phyloP scores from a whole-genome alignment of 225 moss, liverwort and hornwort species.

The Pleurozium schreberi region DNA sequence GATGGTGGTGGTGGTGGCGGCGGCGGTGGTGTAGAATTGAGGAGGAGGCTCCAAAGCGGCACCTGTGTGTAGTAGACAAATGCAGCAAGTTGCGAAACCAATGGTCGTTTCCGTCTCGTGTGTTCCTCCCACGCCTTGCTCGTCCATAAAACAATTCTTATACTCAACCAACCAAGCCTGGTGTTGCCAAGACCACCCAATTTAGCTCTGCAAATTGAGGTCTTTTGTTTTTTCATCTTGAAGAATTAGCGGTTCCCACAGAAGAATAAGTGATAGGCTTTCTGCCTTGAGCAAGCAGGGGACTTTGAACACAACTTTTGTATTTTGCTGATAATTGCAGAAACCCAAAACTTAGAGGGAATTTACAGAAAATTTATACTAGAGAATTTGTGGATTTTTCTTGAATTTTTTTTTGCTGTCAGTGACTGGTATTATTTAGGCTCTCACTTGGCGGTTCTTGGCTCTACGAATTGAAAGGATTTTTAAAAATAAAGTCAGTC shows the following conservation, averaged over 20 bases:
- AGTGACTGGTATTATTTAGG: neutral
- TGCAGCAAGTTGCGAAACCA: slow-evolving; percentile 19
- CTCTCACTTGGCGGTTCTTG: slow-evolving; percentile 2
- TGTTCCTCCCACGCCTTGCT: neutral
- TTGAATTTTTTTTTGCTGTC: neutral
- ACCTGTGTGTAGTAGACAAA: slow-evolving; percentile 5
- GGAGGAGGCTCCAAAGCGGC: neutral
- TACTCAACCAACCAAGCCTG: slow-evolving; percentile 20
- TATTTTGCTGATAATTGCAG: neutral
- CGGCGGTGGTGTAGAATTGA: too few species aligned
- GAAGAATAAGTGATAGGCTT: neutral
- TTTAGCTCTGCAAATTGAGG: slow-evolving; percentile 7
- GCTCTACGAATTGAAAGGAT: neutral
- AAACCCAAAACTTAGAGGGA: neutral
- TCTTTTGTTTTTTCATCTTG: too few species aligned
- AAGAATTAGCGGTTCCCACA: neutral
- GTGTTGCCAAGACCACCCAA: slow-evolving; percentile 49
- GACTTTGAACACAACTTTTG: neutral
- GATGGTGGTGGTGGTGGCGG: neutral
- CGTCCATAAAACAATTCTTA: neutral
- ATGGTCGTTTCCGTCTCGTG: slow-evolving; percentile 19
- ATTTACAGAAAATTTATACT: neutral
- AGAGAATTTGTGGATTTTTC: neutral
- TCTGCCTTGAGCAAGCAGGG: neutral
- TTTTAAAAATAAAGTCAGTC: neutral